A percentile compares a stretch with the other conserved stretches of the same genome.
Evolutionary conservation across 78 protist species (phyloP).

Genomic region (Protostelium mycophagum): DNA sequence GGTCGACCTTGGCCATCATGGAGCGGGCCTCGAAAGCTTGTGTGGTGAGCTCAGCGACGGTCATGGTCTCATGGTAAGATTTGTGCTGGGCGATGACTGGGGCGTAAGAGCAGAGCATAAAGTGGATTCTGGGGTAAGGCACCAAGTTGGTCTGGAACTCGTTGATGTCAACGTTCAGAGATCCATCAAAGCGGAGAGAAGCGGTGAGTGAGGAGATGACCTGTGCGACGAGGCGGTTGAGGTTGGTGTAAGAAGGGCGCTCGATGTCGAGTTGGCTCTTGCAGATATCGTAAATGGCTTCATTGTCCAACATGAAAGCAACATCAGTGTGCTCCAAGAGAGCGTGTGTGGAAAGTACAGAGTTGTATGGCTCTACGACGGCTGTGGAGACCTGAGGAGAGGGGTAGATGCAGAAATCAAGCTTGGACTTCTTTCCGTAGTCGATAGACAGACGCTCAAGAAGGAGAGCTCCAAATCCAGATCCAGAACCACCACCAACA

Average conservation of each 20-base stretch:
- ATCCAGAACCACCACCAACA: slow-evolving; percentile 96
- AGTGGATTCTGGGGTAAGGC: slow-evolving; percentile 90
- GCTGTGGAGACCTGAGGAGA: slow-evolving; percentile 87
- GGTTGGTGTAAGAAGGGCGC: slow-evolving; percentile 87
- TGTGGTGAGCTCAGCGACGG: slow-evolving; percentile 85
- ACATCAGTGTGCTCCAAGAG: slow-evolving; percentile 91
- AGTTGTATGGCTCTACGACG: slow-evolving; percentile 95
- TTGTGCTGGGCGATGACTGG: slow-evolving; percentile 86
- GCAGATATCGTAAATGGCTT: slow-evolving; percentile 93
- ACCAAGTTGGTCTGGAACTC: slow-evolving; percentile 90
- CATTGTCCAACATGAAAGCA: slow-evolving; percentile 89
- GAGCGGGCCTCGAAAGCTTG: slow-evolving; percentile 78
- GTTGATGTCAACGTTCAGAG: slow-evolving; percentile 80
- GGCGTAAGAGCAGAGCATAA: slow-evolving; percentile 75
- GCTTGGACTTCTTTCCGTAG: slow-evolving; percentile 90
- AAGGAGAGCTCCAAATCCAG: slow-evolving; percentile 91
- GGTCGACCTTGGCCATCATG: slow-evolving; percentile 94
- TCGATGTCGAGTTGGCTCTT: slow-evolving; percentile 83
- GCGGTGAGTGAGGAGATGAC: slow-evolving; percentile 88
- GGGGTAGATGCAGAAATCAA: slow-evolving; percentile 83
- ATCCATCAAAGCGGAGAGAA: slow-evolving; percentile 92
- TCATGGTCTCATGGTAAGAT: slow-evolving; percentile 78
- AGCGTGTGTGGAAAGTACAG: slow-evolving; percentile 91
- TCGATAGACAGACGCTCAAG: slow-evolving; percentile 89
- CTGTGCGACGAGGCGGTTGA: slow-evolving; percentile 83